These are phyloP conservation scores for Alternaria gaisen DNA, from an alignment of 2,329 filamentous ascomycete species.

Conservation along the genomic window DNA sequence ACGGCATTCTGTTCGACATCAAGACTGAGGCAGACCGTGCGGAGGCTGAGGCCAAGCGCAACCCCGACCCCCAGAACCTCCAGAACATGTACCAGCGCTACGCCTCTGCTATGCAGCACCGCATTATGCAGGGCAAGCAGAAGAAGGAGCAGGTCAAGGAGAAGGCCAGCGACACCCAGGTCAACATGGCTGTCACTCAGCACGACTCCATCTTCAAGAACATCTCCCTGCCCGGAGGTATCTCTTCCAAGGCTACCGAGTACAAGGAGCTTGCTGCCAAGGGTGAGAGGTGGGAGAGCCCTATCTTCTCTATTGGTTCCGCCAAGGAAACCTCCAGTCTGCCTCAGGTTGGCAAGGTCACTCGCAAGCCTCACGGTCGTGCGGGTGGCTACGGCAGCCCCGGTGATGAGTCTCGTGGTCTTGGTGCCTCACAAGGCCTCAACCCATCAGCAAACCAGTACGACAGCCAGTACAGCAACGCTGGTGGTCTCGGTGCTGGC, in stretches of 20 bases:
- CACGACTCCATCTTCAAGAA: slow-evolving; percentile 93
- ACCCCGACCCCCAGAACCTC: slow-evolving; percentile 73
- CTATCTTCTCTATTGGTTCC: slow-evolving; percentile 86
- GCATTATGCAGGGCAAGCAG: slow-evolving; percentile 77
- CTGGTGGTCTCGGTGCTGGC: slow-evolving; percentile 19
- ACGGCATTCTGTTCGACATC: slow-evolving; percentile 76
- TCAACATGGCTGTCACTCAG: slow-evolving; percentile 85
- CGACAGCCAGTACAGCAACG: slow-evolving; percentile 24
- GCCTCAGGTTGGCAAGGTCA: slow-evolving; percentile 64
- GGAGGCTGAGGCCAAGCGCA: slow-evolving; percentile 68
- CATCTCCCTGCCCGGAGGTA: slow-evolving; percentile 84
- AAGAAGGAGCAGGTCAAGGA: slow-evolving; percentile 69
- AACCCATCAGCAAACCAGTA: slow-evolving; percentile 26
- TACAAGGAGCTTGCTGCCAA: slow-evolving; percentile 87
- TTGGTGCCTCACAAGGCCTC: slow-evolving; percentile 24
- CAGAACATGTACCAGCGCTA: slow-evolving; percentile 91
- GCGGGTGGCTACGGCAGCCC: slow-evolving; percentile 44
- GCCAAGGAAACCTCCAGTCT: slow-evolving; percentile 77
- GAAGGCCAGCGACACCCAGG: slow-evolving; percentile 69
- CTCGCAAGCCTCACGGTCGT: slow-evolving; percentile 66
- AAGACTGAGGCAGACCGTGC: slow-evolving; percentile 84
- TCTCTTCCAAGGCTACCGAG: slow-evolving; percentile 92
- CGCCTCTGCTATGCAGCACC: slow-evolving; percentile 75
- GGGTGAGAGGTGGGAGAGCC: slow-evolving; percentile 94
- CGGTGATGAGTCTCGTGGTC: slow-evolving; percentile 27